Conservation (phyloP, 1,284 basidiomycete species). For the Athelia psychrophila region DNA sequence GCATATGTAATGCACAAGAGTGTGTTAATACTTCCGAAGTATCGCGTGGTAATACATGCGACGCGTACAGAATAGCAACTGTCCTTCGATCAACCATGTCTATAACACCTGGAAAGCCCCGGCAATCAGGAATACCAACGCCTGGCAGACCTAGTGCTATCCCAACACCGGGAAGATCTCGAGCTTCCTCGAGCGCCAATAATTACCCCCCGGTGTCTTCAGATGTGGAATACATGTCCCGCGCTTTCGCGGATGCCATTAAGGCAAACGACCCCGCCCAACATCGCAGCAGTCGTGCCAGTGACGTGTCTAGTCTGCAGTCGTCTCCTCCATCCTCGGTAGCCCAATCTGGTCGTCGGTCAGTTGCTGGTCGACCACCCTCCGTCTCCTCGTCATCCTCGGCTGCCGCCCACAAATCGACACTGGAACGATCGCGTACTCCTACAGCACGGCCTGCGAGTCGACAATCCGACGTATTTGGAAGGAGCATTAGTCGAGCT, state of each 20-base stretch:
- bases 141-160: conserved; percentile 57
- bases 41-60: neutral
- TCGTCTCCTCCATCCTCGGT: conserved; percentile 45
- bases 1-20: too few relatives aligned
- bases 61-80: too few relatives aligned
- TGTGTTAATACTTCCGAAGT: neutral
- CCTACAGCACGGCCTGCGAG: conserved; percentile 54
- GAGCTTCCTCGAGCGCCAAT: conserved; percentile 56
- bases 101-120: conserved; percentile 49
- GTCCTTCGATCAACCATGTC: conserved; percentile 24
- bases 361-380: conserved; percentile 32
- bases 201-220: conserved; percentile 27
- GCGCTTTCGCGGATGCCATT: conserved; percentile 74
- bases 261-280: conserved; percentile 74
- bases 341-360: conserved; percentile 36
- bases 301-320: conserved; percentile 41
- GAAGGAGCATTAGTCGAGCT: conserved; percentile 41
- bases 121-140: conserved; percentile 56
- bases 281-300: conserved; percentile 45
- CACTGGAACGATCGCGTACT: conserved; percentile 47
- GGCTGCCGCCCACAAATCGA: conserved; percentile 36
- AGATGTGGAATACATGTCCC: conserved; percentile 56
- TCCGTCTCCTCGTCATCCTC: conserved; percentile 35
- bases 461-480: conserved; percentile 57
- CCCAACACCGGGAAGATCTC: conserved; percentile 67